Percentiles rank a stretch among this genome's conserved stretches.
Evolutionary conservation across 169 alveolate genomes (phyloP).

Genomic region (Plasmodium coatneyi): DNA sequence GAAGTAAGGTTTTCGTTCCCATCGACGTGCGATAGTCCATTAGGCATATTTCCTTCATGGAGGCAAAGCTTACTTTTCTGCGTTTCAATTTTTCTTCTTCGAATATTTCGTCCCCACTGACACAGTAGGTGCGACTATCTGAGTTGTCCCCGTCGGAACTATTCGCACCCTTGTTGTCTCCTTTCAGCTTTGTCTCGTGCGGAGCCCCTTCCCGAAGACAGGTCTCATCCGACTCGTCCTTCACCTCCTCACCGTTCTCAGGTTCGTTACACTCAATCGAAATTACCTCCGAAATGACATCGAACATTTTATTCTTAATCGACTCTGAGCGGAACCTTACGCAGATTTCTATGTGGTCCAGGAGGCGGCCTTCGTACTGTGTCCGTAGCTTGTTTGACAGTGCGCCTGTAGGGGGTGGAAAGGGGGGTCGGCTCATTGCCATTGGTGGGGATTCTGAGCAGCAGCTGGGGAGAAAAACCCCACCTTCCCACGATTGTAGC

Average conservation of each 20-base stretch:
- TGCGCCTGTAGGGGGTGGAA: constrained; percentile 19
- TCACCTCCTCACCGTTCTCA: background rate
- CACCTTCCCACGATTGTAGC: background rate
- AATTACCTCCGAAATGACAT: background rate
- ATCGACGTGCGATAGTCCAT: constrained; percentile 30
- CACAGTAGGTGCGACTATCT: background rate
- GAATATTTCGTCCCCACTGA: background rate
- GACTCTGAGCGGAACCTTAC: constrained; percentile 27
- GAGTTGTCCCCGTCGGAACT: background rate
- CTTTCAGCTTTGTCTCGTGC: background rate
- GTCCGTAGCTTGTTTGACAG: constrained; percentile 42
- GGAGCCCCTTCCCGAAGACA: background rate
- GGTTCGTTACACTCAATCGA: background rate
- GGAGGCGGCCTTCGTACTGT: constrained; percentile 27
- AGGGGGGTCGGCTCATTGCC: background rate
- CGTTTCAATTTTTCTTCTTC: constrained; percentile 54
- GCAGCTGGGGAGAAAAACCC: background rate
- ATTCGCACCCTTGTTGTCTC: background rate
- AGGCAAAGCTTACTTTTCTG: constrained; percentile 70
- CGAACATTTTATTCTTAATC: constrained; percentile 6
- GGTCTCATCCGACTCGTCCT: background rate
- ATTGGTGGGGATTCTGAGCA: background rate
- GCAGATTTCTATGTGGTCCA: constrained; percentile 27
- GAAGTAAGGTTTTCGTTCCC: constrained; percentile 30
- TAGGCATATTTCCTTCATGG: constrained; percentile 55